phyloP scores from a whole-genome alignment of 495 filamentous ascomycete genomes.

The Penicillium bovifimosum region DNA sequence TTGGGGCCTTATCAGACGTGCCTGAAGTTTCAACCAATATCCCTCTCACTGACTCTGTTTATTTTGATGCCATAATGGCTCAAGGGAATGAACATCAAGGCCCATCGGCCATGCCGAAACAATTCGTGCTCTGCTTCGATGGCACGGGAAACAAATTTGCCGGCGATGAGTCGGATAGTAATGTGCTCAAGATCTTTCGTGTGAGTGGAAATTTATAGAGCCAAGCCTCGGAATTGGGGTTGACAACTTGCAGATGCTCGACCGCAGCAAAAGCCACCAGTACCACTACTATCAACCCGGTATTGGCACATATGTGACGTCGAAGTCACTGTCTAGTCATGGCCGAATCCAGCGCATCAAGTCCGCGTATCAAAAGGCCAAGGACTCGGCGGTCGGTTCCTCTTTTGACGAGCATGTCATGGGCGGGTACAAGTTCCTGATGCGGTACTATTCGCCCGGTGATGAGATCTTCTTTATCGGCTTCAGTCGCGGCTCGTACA shows the following conservation, averaged over 20 bases:
- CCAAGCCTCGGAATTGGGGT: neutral
- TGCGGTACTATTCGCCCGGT: conserved; percentile 76
- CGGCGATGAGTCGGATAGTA: conserved; percentile 76
- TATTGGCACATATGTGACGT: conserved; percentile 78
- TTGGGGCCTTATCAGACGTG: neutral
- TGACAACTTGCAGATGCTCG: conserved; percentile 40
- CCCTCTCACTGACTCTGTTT: neutral
- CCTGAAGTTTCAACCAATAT: neutral
- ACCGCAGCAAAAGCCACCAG: conserved; percentile 47
- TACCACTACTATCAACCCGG: conserved; percentile 54
- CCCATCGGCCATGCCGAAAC: conserved; percentile 31
- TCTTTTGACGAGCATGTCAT: conserved; percentile 82
- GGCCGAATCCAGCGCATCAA: conserved; percentile 57
- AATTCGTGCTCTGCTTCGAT: conserved; percentile 80
- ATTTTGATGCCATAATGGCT: conserved; percentile 9
- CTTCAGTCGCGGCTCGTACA: conserved; percentile 83
- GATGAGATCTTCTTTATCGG: conserved; percentile 81
- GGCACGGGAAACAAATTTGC: conserved; percentile 85
- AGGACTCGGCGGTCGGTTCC: conserved; percentile 78
- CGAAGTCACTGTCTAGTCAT: conserved; percentile 61
- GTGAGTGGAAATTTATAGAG: conserved; percentile 27
- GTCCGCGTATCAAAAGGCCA: conserved; percentile 75
- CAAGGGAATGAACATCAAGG: conserved; percentile 6
- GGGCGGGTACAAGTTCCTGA: conserved; percentile 81
- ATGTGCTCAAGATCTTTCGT: conserved; percentile 81